Evolutionary conservation across 1,284 basidiomycete genomes (phyloP).

Genomic region (Volvariella volvacea): DNA sequence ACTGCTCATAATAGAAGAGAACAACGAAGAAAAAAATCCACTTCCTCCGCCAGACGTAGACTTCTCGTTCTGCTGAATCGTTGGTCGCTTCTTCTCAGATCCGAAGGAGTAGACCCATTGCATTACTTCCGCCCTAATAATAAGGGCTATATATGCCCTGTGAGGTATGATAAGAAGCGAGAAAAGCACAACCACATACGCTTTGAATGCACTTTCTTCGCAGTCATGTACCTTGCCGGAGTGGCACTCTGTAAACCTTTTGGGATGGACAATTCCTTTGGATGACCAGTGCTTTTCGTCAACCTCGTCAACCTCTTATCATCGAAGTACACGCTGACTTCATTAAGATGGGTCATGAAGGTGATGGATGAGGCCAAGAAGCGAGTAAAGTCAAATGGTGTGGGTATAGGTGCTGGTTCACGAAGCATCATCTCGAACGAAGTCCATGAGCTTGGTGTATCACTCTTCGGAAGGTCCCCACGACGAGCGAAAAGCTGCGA

Average conservation of each 20-base stretch:
- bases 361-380: constrained; percentile 93
- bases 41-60: constrained; percentile 36
- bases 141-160: constrained; percentile 44
- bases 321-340: constrained; percentile 78
- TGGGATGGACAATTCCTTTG: constrained; percentile 53
- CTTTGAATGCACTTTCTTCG: constrained; percentile 58
- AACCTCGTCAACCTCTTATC: constrained; percentile 72
- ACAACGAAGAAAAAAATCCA: constrained; percentile 70
- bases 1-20: constrained; percentile 52
- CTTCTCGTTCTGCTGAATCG: constrained; percentile 18
- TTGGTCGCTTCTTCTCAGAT: constrained; percentile 44
- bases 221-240: constrained; percentile 55
- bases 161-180: constrained; percentile 5
- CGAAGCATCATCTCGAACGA: constrained; percentile 88
- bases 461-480: constrained; percentile 50
- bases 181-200: constrained; percentile 35
- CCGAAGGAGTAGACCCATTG: constrained; percentile 76
- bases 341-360: constrained; percentile 82
- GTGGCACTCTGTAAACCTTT: constrained; percentile 43
- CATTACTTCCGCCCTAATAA: constrained; percentile 81
- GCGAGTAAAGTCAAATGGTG: constrained; percentile 79
- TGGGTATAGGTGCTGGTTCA: constrained; percentile 78
- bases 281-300: constrained; percentile 58
- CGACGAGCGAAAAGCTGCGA: constrained; percentile 70
- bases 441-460: constrained; percentile 58